Evolutionary conservation across 2,329 filamentous ascomycete species (phyloP), one percentile per base, ranked within the genome.

Genomic region (Verticillium alfalfae): DNA sequence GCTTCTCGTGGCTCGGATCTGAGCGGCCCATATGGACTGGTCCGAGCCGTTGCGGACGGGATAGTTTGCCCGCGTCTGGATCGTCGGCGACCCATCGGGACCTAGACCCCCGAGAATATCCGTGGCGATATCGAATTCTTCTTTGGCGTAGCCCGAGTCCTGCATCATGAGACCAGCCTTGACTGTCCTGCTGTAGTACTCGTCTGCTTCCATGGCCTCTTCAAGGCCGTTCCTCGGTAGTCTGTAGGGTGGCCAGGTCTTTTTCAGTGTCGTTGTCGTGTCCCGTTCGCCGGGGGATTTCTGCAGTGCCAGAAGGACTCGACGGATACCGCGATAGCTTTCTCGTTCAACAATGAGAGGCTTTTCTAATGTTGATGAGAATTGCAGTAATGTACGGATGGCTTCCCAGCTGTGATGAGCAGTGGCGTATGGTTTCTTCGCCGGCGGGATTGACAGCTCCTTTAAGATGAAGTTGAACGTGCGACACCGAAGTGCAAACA

Each of bases 201-300:
- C 82, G 55, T 83, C 78, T 1, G 74, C 75, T 5, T 78, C 76
- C 58, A 79, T 76, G 58, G 74, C 76, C 65, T 86, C 85, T 68
- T 89, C 86, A 64, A 84, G 81, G 1, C 85, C 86, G 67, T 88
- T 83, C 62, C 82, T 79, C 12, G 81, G 77, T 41, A 78, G 75
- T 60, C 84, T 74, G 71, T 86, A 88, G 0, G 86, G 86, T 10
- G 86, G 86, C 86, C 86, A 88, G 2, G 78, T 79, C 58, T 79
- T 76, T 2, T 76, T 74, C 61, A 85, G 78, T 34, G 83, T 79
- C 22, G 72, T 66, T 1, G 81, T 78, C 37, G 79, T 80, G 38
- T 77, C 78, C 15, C 71, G 73, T 70, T 89, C 86, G 5, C 72
- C 73, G 7, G 73, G 68, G 9, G 81, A 82, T 67, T 86, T 88